phyloP scores from a whole-genome alignment of 1,284 basidiomycete genomes.

The Cutaneotrichosporon curvatum region DNA sequence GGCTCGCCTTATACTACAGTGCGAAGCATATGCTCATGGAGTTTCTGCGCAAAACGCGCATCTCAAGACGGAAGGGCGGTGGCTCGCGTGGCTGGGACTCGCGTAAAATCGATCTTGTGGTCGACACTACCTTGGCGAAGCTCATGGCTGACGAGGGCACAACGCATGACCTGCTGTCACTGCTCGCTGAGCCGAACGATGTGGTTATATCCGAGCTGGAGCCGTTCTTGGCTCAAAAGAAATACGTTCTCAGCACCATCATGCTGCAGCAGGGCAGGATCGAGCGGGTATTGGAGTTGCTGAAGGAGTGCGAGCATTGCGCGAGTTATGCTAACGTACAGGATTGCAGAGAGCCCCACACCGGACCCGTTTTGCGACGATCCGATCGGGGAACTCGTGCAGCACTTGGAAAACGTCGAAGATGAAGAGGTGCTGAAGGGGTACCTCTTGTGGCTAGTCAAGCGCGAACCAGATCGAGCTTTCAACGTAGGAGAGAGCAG shows the following conservation, averaged over 20 bases:
- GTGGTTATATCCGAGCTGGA: conserved; percentile 62
- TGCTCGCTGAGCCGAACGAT: conserved; percentile 57
- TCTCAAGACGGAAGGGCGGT: conserved; percentile 39
- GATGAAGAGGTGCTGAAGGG: conserved; percentile 59
- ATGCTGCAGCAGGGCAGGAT: conserved; percentile 57
- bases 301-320: conserved; percentile 55
- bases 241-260: conserved; percentile 59
- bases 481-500: conserved; percentile 54
- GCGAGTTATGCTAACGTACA: conserved; percentile 32
- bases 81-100: conserved; percentile 32
- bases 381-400: conserved; percentile 62
- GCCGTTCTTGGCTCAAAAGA: conserved; percentile 55
- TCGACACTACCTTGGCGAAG: conserved; percentile 75
- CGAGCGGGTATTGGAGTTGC: conserved; percentile 58
- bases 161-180: conserved; percentile 56
- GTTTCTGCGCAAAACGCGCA: conserved; percentile 45
- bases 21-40: conserved; percentile 43
- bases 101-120: conserved; percentile 50
- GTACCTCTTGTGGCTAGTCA: conserved; percentile 75
- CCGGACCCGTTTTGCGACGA: conserved; percentile 60
- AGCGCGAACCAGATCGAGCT: conserved; percentile 60
- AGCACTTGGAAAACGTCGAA: conserved; percentile 56
- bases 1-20: conserved; percentile 31
- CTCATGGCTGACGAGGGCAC: conserved; percentile 61
- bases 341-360: conserved; percentile 64